Evolutionary conservation across 2,329 filamentous ascomycete species (phyloP).

Genomic region (Phyllosticta citrichinensis): DNA sequence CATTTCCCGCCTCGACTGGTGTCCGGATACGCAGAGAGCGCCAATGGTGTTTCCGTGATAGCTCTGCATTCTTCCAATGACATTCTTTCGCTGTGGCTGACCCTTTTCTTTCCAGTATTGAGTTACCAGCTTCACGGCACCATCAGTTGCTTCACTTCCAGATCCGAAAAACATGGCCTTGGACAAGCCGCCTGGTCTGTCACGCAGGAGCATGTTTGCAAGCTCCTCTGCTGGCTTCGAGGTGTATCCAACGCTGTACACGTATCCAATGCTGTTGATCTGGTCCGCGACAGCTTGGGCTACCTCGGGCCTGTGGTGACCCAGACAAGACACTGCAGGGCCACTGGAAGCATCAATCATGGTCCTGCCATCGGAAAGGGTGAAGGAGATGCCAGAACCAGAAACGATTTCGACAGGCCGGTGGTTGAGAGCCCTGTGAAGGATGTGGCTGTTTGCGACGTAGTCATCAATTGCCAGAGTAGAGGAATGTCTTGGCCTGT

Average conservation of each 20-base stretch:
- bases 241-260: constrained; percentile 9
- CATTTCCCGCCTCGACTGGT: constrained; percentile 23
- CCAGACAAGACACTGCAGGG: constrained; percentile 12
- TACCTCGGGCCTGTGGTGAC: constrained; percentile 10
- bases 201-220: constrained; percentile 2
- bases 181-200: constrained; percentile 4
- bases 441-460: constrained; percentile 1
- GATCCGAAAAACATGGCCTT: constrained; percentile 9
- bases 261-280: constrained; percentile 8
- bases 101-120: constrained; percentile 38
- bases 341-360: constrained; percentile 14
- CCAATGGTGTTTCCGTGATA: constrained; percentile 45
- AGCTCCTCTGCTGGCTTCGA: constrained; percentile 7
- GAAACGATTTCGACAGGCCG: constrained; percentile 1
- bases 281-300: constrained; percentile 5
- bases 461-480: background rate
- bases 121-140: constrained; percentile 38
- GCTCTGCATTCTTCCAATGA: constrained; percentile 36
- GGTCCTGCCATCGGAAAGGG: constrained; percentile 8
- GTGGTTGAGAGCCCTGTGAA: constrained; percentile 1
- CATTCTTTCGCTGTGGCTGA: constrained; percentile 23
- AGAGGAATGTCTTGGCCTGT: background rate
- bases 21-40: constrained; percentile 32
- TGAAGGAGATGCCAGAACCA: constrained; percentile 6
- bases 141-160: constrained; percentile 35